phyloP scores from a whole-genome alignment of 2,329 filamentous ascomycete species.

The Stachybotrys chlorohalonatus region DNA sequence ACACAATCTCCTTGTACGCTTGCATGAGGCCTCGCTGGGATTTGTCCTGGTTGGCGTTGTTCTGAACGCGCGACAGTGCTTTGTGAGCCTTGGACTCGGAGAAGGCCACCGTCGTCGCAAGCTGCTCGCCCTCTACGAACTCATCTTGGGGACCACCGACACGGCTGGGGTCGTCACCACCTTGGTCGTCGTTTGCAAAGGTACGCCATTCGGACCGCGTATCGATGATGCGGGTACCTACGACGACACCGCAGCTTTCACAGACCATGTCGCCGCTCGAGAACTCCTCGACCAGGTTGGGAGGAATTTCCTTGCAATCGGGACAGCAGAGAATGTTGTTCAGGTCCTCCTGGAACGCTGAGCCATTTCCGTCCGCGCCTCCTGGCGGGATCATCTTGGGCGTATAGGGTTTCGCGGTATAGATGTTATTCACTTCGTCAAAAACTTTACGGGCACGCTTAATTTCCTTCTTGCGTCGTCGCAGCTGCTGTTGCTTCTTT shows the following conservation, averaged over 20 bases:
- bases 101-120: conserved; percentile 81
- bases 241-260: conserved; percentile 80
- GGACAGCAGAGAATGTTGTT: conserved; percentile 79
- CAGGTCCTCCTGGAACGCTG: conserved; percentile 68
- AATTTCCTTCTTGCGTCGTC: conserved; percentile 21
- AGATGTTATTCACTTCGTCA: conserved; percentile 32
- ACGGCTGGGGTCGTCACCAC: conserved; percentile 93
- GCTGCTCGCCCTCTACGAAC: conserved; percentile 80
- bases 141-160: conserved; percentile 90
- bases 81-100: conserved; percentile 63
- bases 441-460: conserved; percentile 29
- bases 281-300: conserved; percentile 87
- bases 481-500: conserved; percentile 23
- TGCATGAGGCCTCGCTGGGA: conserved; percentile 70
- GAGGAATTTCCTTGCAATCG: conserved; percentile 87
- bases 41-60: conserved; percentile 78
- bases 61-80: conserved; percentile 76
- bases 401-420: conserved; percentile 29
- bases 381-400: conserved; percentile 37
- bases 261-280: conserved; percentile 90
- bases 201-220: conserved; percentile 97
- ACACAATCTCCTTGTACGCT: conserved; percentile 84
- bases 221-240: conserved; percentile 87
- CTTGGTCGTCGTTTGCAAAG: conserved; percentile 96
- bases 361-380: conserved; percentile 18